Conservation (phyloP, 495 filamentous ascomycete species). For the Antarctomyces pellizariae region DNA sequence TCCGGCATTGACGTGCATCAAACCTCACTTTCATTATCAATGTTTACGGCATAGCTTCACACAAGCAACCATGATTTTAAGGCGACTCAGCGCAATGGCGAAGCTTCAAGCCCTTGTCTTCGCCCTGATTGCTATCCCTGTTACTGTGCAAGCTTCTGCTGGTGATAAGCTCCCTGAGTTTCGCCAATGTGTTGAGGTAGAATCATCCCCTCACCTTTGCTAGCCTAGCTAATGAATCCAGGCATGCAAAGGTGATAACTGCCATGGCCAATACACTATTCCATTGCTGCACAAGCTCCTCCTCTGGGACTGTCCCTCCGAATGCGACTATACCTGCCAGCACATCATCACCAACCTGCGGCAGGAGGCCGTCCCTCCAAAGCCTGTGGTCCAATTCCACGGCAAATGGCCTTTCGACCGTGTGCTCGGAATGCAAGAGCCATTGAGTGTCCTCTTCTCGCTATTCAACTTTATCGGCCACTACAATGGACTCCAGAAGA, state of each 20-base stretch:
- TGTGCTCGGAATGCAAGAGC: constrained; percentile 81
- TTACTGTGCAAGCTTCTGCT: constrained; percentile 32
- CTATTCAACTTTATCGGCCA: constrained; percentile 79
- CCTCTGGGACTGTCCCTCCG: constrained; percentile 60
- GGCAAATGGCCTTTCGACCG: constrained; percentile 98
- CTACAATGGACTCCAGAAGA: constrained; percentile 44
- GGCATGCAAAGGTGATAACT: constrained; percentile 69
- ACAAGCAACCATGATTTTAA: constrained; percentile 13
- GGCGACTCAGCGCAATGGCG: constrained; percentile 4
- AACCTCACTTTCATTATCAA: no score
- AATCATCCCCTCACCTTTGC: constrained; percentile 6
- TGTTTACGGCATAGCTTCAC: no score
- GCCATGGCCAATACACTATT: constrained; percentile 32
- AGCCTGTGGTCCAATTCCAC: constrained; percentile 73
- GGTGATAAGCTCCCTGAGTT: constrained; percentile 85
- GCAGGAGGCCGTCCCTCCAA: constrained; percentile 31
- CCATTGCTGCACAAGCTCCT: constrained; percentile 44
- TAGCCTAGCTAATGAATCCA: constrained; percentile 16
- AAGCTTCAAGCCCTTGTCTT: constrained; percentile 3
- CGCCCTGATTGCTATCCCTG: constrained; percentile 1
- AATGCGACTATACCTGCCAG: constrained; percentile 98
- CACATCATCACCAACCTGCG: constrained; percentile 70
- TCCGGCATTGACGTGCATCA: no score
- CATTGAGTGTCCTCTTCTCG: constrained; percentile 80
- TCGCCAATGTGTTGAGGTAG: constrained; percentile 64